Percentiles rank a stretch among this genome's conserved stretches.
Evolutionary conservation across 139 green algal species (phyloP).

Genomic region (Chlamydomonas sphaeroides): DNA sequence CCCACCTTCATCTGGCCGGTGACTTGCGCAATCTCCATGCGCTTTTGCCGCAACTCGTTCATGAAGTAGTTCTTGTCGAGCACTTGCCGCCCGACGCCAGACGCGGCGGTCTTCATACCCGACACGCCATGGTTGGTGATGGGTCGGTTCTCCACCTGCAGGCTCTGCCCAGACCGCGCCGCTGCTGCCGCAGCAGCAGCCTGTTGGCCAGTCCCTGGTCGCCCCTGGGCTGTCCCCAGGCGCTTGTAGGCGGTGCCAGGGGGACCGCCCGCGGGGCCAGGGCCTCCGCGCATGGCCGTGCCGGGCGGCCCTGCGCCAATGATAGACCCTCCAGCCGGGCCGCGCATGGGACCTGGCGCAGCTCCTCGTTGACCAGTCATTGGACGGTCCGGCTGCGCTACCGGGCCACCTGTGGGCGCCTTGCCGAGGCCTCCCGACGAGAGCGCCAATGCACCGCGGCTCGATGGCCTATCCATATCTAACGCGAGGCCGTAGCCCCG

Average conservation of each 20-base stretch:
- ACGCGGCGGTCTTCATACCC: conserved; percentile 47
- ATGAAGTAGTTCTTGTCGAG: conserved; percentile 80
- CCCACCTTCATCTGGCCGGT: conserved; percentile 66
- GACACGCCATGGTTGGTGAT: conserved; percentile 61
- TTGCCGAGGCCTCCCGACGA: conserved; percentile 37
- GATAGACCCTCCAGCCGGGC: conserved; percentile 18
- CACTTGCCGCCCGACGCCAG: conserved; percentile 62
- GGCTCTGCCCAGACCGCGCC: conserved; percentile 24
- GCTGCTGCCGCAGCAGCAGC: conserved; percentile 11
- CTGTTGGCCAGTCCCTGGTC: conserved; percentile 48
- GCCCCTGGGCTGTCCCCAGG: conserved; percentile 45
- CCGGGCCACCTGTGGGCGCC: conserved; percentile 40
- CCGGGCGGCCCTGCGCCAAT: conserved; percentile 29
- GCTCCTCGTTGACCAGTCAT: conserved; percentile 28
- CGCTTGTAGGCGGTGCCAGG: conserved; percentile 57
- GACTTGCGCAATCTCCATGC: conserved; percentile 70
- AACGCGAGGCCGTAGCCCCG: not conserved
- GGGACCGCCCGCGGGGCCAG: conserved; percentile 3
- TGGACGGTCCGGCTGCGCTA: conserved; percentile 46
- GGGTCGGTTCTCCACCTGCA: conserved; percentile 57
- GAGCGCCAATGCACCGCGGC: conserved; percentile 21
- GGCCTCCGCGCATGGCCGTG: conserved; percentile 30
- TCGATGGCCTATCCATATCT: conserved; percentile 53
- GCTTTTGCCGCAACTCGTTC: conserved; percentile 72
- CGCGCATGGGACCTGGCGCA: conserved; percentile 21